phyloP scores from a whole-genome alignment of 305 asterid species.

The Solanum aculeatissimum region DNA sequence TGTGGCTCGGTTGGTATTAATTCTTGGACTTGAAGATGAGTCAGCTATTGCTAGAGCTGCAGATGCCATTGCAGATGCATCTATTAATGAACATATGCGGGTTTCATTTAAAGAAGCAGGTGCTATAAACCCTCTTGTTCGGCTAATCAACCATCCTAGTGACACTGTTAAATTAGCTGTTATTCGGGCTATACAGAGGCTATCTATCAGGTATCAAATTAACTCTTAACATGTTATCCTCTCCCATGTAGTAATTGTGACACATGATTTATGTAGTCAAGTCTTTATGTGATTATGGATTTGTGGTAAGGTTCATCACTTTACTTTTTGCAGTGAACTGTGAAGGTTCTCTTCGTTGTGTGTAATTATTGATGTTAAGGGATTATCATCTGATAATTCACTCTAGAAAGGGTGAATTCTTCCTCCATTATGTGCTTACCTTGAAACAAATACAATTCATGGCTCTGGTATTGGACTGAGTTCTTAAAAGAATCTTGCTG shows the following conservation, averaged over 20 bases:
- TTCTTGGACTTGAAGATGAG: conserved; percentile 79
- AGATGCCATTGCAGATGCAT: conserved; percentile 63
- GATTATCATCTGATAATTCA: background rate
- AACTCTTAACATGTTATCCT: background rate
- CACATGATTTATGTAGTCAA: background rate
- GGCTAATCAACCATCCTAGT: conserved; percentile 52
- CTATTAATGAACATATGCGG: conserved; percentile 64
- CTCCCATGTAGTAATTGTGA: background rate
- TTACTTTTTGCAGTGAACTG: background rate
- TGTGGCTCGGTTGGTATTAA: conserved; percentile 79
- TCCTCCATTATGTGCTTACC: background rate
- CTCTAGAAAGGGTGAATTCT: background rate
- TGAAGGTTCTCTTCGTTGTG: background rate
- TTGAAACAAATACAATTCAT: background rate
- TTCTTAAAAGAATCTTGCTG: background rate
- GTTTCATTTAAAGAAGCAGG: conserved; percentile 75
- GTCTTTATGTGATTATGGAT: background rate
- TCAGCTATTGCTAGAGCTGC: conserved; percentile 72
- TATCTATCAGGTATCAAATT: conserved; percentile 61
- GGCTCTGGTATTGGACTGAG: background rate
- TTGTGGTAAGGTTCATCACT: background rate
- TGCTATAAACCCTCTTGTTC: conserved; percentile 53
- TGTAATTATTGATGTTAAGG: background rate
- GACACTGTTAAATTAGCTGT: conserved; percentile 39
- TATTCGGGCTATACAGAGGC: conserved; percentile 58